These are phyloP conservation scores for Sporothrix variecibatus DNA, from an alignment of 2,329 filamentous ascomycete species.

Conservation along the genomic window DNA sequence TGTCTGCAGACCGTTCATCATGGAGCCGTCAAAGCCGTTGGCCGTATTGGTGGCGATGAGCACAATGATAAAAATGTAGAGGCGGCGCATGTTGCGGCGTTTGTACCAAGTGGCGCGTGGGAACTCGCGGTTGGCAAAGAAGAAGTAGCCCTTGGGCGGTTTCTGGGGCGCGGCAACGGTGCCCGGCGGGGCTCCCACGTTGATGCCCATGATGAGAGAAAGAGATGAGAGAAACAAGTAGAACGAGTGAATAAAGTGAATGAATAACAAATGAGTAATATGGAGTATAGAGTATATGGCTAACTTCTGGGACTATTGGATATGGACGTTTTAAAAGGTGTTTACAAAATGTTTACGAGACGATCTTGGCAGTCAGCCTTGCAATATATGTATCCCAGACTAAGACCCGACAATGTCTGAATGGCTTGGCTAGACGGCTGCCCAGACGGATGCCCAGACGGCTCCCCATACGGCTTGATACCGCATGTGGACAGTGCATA, in stretches of 20 bases:
- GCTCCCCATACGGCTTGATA: background rate
- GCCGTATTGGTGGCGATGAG: conserved; percentile 1
- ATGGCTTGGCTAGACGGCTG: background rate
- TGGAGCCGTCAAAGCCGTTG: conserved; percentile 13
- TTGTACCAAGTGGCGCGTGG: conserved; percentile 7
- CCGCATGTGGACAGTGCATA: background rate
- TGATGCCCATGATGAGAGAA: background rate
- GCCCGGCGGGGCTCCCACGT: background rate
- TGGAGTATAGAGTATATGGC: background rate
- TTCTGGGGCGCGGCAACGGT: background rate
- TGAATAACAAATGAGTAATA: background rate
- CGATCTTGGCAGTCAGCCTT: background rate
- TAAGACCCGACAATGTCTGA: background rate
- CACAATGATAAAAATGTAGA: background rate
- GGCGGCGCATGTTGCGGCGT: background rate
- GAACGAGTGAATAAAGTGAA: background rate
- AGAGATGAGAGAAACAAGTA: background rate
- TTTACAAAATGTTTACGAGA: background rate
- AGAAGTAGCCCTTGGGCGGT: conserved; percentile 1
- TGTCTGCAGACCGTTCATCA: conserved; percentile 12
- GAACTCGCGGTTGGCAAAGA: conserved; percentile 14
- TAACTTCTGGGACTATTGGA: background rate
- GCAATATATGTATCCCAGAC: background rate
- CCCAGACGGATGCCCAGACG: background rate
- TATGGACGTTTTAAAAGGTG: background rate